Evolutionary conservation across 2,329 filamentous ascomycete species (phyloP).

Genomic region (Aspergillus piperis): DNA sequence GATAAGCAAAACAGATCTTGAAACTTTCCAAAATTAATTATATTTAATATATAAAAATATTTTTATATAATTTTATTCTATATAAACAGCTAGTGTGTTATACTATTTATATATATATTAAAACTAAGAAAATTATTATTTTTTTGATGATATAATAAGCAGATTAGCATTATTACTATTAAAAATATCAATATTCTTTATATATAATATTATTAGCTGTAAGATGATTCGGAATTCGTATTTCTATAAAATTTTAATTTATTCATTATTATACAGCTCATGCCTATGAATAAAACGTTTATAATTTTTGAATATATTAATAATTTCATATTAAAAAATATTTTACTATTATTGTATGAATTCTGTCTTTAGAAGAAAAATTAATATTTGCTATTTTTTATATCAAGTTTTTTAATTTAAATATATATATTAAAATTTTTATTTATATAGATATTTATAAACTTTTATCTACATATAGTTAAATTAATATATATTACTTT

Average conservation of each 20-base stretch:
- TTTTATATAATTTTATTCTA: slow-evolving; percentile 4
- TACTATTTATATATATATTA: not conserved
- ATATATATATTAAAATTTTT: not conserved
- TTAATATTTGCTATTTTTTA: not conserved
- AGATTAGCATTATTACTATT: not conserved
- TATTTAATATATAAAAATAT: not conserved
- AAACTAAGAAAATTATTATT: not conserved
- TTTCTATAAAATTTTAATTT: not conserved
- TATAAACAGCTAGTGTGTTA: not conserved
- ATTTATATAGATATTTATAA: not conserved
- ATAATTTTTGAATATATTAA: not conserved
- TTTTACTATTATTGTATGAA: slow-evolving; percentile 1
- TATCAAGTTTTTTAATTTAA: not conserved
- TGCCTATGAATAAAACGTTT: not conserved
- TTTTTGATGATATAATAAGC: slow-evolving; percentile 2
- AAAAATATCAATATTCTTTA: slow-evolving; percentile 9
- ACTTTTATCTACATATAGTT: not conserved
- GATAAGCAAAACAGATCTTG: not conserved
- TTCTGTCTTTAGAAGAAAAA: slow-evolving; percentile 3
- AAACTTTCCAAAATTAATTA: not conserved
- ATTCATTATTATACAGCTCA: not conserved
- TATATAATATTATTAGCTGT: not conserved
- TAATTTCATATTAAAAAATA: not conserved
- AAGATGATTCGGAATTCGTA: not conserved
- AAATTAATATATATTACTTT: not conserved